Evolutionary conservation across 352 stramenopile genomes (phyloP), one percentile per base, ranked within the genome.

Genomic region (Pythium inflatum): DNA sequence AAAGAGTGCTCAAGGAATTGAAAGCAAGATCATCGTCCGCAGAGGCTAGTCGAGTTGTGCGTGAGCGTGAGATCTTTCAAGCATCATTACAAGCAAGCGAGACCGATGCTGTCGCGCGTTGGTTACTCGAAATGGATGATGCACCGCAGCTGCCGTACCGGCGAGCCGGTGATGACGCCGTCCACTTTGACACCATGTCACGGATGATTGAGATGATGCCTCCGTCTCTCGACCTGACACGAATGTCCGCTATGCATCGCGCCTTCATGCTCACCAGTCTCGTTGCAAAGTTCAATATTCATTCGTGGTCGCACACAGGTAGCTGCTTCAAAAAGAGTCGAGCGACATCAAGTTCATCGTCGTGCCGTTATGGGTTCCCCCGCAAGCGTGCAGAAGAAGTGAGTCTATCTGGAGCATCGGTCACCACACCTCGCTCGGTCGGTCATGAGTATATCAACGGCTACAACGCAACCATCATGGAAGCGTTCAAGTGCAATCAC

Each of bases 261-360:
- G 49, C 28, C 2, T 73, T 54, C 20, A 28, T 53, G 50, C 3
- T 68, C 0, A 18, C 30, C 6, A 64, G 8, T 9, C 57, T 73
- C 2, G 50, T 73, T 11, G 1, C 34, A 5, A 58, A 68, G 1
- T 20, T 73, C 7, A 73, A 73, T 16, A 66, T 38, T 40, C 66
- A 73, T 30, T 36, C 3, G 33, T 68, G 66, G 58, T 20, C 49
- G 0, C 66, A 73, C 40, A 68, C 66, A 13, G 41, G 57, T 13
- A 73, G 66, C 31, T 68, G 57, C 53, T 73, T 73, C 66, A 73
- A 67, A 43, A 7, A 22, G 5, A 71, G 56, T 24, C 18, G 55
- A 41, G 38, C 56, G 18, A 61, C 55, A 16, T 25, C 36, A 22
- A 43, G 9, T 20, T 3, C 55, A 3, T 46, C 31, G 6, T 8